Conservation (phyloP, 1,284 basidiomycete species). For the Singerocomus inundabilis region DNA sequence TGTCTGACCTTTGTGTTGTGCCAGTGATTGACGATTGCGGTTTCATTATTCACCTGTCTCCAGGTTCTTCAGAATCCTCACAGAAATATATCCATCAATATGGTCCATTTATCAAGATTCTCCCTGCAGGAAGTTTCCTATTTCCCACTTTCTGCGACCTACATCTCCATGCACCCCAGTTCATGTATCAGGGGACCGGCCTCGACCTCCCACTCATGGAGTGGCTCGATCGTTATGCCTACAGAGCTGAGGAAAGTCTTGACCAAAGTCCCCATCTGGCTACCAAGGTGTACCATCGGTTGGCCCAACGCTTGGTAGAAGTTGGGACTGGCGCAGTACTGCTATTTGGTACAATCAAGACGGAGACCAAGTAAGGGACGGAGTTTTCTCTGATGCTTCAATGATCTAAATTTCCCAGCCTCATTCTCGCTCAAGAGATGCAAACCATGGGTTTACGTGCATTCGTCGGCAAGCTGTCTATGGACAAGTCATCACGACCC, state of each 20-base stretch:
- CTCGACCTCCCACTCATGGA: slow-evolving; percentile 80
- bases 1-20: slow-evolving; percentile 6
- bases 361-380: slow-evolving; percentile 68
- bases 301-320: slow-evolving; percentile 62
- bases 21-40: slow-evolving; percentile 55
- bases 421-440: slow-evolving; percentile 75
- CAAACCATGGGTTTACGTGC: slow-evolving; percentile 69
- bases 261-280: slow-evolving; percentile 64
- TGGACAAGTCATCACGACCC: slow-evolving; percentile 75
- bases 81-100: slow-evolving; percentile 32
- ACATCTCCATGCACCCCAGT: slow-evolving; percentile 85
- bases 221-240: slow-evolving; percentile 78
- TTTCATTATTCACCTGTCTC: slow-evolving; percentile 50
- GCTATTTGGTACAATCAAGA: slow-evolving; percentile 79
- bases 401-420: slow-evolving; percentile 37
- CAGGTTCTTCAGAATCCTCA: slow-evolving; percentile 36
- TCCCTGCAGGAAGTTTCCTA: slow-evolving; percentile 62
- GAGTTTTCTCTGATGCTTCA: not conserved
- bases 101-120: slow-evolving; percentile 25
- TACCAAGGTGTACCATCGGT: slow-evolving; percentile 58
- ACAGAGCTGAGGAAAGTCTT: slow-evolving; percentile 73
- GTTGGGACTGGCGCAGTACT: slow-evolving; percentile 75
- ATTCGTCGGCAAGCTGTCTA: slow-evolving; percentile 82
- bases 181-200: slow-evolving; percentile 81
- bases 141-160: slow-evolving; percentile 78